Evolutionary conservation across 768 basidiomycete species (phyloP), one percentile per base, ranked within the genome.

Genomic region (Suillus spraguei): DNA sequence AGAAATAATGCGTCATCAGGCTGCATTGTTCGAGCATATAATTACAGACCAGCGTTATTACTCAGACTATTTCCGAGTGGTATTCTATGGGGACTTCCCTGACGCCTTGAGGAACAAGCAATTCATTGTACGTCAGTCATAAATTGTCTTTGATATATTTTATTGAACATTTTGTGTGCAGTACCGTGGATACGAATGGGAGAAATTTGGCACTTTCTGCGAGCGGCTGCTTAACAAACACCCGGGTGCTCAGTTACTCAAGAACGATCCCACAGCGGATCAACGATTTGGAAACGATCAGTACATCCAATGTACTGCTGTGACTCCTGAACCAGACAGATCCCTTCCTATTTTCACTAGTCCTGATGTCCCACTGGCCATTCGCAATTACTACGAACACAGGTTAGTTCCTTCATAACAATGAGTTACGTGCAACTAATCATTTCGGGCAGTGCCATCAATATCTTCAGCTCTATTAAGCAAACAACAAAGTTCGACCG

Each of bases 101-200:
- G 84, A 79, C 22, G 92, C 92, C 20, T 85, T 97, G 46, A 85
- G 90, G 61, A 87, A 91, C 69, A 97, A 96, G 74, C 92, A 95
- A 63, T 98, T 95, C 78, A 89, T 97, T 64, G 94, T 95, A 75
- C 64, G 84, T 64, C 60, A 33, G n/a, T 61, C 28, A 33, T n/a
- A 33, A 5, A 20, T 2, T 35, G 28, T 65, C 13, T 42, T 42
- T 59, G 42, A 39, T 33, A 38, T 22, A 62, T 52, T 22, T 22
- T 8, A 24, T 24, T 39, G 0, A 38, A 52, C 13, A 67, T 60
- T 65, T 59, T 60, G 32, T 46, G 56, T 53, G 52, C 53, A 95
- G 93, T 96, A 96, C 74, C 93, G 97, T 52, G 97, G 95, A 2
- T 92, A 88, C 70, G 94, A 95, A 70, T 95, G 92, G 94, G 96